Evolutionary conservation across 2,329 filamentous ascomycete genomes (phyloP).

Genomic region (Exophiala xenobiotica): DNA sequence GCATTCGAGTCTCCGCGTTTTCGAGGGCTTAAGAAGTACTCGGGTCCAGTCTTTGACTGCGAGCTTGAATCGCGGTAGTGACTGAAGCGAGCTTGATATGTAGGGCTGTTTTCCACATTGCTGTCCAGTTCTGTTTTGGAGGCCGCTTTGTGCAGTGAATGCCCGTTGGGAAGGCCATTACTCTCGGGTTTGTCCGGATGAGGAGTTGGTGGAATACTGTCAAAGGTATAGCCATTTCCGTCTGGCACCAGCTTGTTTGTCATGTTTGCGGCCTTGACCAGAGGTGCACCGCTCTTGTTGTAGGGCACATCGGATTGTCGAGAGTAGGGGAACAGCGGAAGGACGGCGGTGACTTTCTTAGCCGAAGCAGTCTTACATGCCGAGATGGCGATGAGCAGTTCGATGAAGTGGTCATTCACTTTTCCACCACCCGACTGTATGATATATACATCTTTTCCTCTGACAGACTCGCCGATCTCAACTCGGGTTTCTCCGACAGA

Average conservation of each 20-base stretch:
- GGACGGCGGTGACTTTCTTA: conserved; percentile 85
- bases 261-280: conserved; percentile 64
- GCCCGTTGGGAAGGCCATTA: conserved; percentile 64
- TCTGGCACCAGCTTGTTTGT: conserved; percentile 33
- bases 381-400: conserved; percentile 97
- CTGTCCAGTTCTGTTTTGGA: conserved; percentile 64
- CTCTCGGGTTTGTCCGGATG: conserved; percentile 69
- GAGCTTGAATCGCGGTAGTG: conserved; percentile 40
- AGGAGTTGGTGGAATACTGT: conserved; percentile 86
- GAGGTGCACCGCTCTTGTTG: conserved; percentile 88
- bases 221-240: conserved; percentile 71
- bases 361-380: conserved; percentile 95
- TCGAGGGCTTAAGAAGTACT: conserved; percentile 36
- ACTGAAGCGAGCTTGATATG: conserved; percentile 43
- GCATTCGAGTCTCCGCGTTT: conserved; percentile 25
- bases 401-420: conserved; percentile 95
- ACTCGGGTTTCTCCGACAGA: conserved; percentile 92
- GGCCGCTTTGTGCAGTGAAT: conserved; percentile 70
- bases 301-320: conserved; percentile 95
- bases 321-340: conserved; percentile 95
- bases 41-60: conserved; percentile 34
- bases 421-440: conserved; percentile 90
- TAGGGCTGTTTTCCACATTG: conserved; percentile 52
- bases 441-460: conserved; percentile 98
- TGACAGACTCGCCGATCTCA: conserved; percentile 93